These are phyloP conservation scores for Pyracantha coccinea DNA, from an alignment of 331 rosid species.

Conservation along the genomic window DNA sequence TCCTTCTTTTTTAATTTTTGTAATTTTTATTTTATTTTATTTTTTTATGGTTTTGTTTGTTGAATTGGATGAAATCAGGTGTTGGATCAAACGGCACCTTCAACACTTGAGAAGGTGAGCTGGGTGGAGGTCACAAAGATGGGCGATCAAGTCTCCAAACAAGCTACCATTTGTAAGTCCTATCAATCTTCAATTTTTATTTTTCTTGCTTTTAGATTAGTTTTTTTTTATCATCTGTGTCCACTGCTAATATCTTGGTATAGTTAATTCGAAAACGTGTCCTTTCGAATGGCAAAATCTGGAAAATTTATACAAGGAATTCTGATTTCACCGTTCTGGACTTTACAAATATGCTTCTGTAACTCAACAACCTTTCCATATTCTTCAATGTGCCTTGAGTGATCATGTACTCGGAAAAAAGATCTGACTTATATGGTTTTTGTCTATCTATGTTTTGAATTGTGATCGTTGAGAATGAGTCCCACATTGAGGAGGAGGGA, in stretches of 20 bases:
- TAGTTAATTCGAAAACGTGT: not conserved
- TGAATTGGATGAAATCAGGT: conserved; percentile 24
- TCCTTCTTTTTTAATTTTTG: not conserved
- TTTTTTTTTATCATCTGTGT: not conserved
- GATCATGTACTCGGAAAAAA: not conserved
- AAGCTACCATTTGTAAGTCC: conserved; percentile 67
- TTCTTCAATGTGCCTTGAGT: too few species aligned
- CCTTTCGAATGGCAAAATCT: not conserved
- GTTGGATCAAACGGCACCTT: conserved; percentile 54
- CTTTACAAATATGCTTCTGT: not conserved
- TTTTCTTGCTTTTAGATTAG: not conserved
- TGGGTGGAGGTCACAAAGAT: conserved; percentile 73
- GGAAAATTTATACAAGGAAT: not conserved
- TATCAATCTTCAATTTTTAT: not conserved
- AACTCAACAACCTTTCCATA: not conserved
- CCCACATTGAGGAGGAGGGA: too few species aligned
- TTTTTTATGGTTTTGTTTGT: not conserved
- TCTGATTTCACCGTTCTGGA: not conserved
- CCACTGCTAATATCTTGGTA: not conserved
- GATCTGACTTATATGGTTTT: not conserved
- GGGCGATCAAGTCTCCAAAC: conserved; percentile 67
- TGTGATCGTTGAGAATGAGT: too few species aligned
- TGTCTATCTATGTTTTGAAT: not conserved
- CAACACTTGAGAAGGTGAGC: conserved; percentile 49
- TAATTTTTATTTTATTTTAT: not conserved